phyloP scores from a whole-genome alignment of 202 grass and related monocot species.

The Hordeum pubiflorum region DNA sequence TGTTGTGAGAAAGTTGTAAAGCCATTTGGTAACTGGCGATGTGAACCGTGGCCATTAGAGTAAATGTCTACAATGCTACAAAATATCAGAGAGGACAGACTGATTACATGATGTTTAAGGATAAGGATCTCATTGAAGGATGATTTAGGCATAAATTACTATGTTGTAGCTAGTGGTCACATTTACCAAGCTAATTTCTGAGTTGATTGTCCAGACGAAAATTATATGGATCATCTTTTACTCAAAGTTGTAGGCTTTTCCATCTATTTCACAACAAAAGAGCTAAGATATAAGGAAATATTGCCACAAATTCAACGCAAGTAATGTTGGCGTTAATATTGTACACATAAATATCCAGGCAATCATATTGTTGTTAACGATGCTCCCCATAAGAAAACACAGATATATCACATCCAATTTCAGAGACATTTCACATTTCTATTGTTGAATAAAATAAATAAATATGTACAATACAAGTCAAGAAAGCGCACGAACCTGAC shows the following conservation, averaged over 20 bases:
- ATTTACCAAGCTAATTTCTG: neutral
- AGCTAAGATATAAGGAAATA: no score
- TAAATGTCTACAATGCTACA: neutral
- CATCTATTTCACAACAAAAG: neutral
- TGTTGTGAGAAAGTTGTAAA: neutral
- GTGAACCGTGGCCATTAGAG: neutral
- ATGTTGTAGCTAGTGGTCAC: neutral
- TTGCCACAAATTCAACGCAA: no score
- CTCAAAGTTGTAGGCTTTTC: neutral
- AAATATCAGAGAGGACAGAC: neutral
- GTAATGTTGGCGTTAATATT: no score
- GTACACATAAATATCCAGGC: no score
- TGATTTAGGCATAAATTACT: neutral
- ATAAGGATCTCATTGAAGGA: neutral
- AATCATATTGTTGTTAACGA: no score
- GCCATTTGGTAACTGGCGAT: neutral
- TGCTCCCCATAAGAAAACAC: no score
- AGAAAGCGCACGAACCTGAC: no score
- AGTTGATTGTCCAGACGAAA: neutral
- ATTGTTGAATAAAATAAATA: no score
- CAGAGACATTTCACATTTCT: no score
- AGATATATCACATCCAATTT: no score
- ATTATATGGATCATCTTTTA: neutral
- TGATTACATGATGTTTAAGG: neutral
- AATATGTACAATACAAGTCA: no score